Conservation (phyloP, 345 rosid species). For the Syzygium jambos region DNA sequence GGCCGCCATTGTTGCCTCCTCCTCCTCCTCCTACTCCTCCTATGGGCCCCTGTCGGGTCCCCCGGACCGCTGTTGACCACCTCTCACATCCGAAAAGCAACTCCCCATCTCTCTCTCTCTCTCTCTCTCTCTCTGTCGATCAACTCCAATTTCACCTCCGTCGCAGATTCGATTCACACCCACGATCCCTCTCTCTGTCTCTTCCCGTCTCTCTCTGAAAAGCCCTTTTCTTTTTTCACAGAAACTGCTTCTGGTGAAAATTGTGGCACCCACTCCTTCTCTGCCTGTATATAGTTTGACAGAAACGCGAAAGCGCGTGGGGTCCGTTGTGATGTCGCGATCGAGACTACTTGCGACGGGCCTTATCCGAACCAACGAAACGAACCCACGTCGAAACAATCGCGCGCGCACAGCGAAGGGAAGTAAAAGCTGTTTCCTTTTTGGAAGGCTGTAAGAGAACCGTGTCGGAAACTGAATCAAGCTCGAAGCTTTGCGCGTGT, state of each 20-base stretch:
- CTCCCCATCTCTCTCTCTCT: conserved; percentile 39
- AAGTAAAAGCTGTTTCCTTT: neutral
- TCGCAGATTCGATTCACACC: neutral
- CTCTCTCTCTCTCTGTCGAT: neutral
- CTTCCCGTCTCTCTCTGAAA: neutral
- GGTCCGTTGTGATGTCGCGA: neutral
- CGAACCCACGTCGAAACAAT: neutral
- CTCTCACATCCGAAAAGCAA: conserved; percentile 51
- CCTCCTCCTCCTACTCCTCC: neutral
- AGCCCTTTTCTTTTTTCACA: neutral
- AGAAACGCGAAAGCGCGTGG: neutral
- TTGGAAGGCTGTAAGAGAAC: neutral
- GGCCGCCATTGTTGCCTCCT: conserved; percentile 12
- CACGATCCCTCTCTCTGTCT: neutral
- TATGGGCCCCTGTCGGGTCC: conserved; percentile 26
- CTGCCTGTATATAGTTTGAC: accelerated
- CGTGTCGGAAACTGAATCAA: neutral
- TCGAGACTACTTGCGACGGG: too few relatives aligned
- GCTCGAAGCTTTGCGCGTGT: neutral
- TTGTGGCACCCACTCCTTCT: neutral
- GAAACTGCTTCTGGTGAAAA: neutral
- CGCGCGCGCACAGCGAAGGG: accelerated
- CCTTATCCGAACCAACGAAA: neutral
- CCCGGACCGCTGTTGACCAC: conserved; percentile 77
- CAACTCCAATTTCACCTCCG: neutral